Base-by-base conservation (phyloP, 805 yeast genomes). In the Candida corydali region DNA sequence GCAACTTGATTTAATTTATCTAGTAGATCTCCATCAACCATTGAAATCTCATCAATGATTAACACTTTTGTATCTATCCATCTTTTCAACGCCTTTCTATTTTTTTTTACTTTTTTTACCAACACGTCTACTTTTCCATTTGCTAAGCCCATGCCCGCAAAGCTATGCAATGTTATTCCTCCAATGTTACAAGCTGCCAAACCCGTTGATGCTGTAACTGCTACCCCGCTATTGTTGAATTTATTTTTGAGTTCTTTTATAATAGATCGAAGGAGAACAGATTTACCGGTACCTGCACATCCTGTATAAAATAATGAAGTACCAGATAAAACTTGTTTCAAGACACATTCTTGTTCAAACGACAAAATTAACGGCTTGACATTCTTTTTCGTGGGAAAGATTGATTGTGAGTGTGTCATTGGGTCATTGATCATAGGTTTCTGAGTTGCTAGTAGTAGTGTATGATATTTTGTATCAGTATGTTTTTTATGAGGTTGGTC, bases 251-350 rank as follows among this genome's bases (percentile, higher is more conserved):
- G 54, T 0, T 69, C 58, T 47, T 75, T 73, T 37, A 85, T 83
- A 25, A 85, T 65, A 8, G 77, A 69, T 42, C 74, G 72, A 34
- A 93, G 63, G n/a, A 93, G 65, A 3, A 93, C 82, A 1, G 98
- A 91, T 55, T 93, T 93, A 54, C 98, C 98, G 0, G 98, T 93
- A 51, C 98, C 98, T 0, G 98, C 98, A 23, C 97, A 87, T 34
- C 98, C 98, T 0, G 98, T 93, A 55, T 86, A 93, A 54, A 93
- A 93, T 3, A 93, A 61, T 41, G 82, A 86, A 12, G 67, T 62
- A 0, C 94, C 88, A 16, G 65, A 52, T 29, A 75, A 59, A 0
- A 82, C 95, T 37, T 85, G 59, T 8, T 78, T 74, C 8, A 86
- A 69, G 16, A 93, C 78, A 34, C 71, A 61, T 39, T 73, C 70